Conservation (phyloP, 2,329 filamentous ascomycete species). For the Colletotrichum truncatum region DNA sequence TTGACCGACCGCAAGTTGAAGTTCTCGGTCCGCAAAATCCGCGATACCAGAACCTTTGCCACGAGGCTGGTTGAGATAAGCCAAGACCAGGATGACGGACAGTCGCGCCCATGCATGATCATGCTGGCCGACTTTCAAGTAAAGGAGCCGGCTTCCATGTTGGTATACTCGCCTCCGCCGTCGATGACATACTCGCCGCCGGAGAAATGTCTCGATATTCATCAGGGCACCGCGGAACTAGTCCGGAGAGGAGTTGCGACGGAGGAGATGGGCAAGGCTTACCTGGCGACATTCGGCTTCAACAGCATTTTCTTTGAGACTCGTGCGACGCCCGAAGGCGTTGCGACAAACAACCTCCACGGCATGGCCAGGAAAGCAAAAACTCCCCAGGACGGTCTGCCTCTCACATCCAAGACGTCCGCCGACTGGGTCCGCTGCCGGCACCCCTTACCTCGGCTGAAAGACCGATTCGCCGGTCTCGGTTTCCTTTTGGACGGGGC, state of each 20-base stretch:
- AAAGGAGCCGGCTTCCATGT: conserved; percentile 42
- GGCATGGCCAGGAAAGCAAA: conserved; percentile 50
- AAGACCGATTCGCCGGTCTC: conserved; percentile 47
- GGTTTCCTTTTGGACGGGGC: conserved; percentile 55
- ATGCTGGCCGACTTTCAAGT: conserved; percentile 57
- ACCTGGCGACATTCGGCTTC: conserved; percentile 40
- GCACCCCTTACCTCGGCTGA: conserved; percentile 31
- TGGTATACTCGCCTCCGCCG: conserved; percentile 50
- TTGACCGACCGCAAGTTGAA: conserved; percentile 47
- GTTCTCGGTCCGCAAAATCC: conserved; percentile 45
- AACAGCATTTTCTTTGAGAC: conserved; percentile 43
- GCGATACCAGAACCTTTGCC: conserved; percentile 57
- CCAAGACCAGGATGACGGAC: conserved; percentile 48
- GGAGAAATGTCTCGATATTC: conserved; percentile 35
- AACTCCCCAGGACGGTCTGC: conserved; percentile 39
- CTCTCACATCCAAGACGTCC: conserved; percentile 44
- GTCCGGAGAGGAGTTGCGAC: conserved; percentile 36
- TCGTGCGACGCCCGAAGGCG: conserved; percentile 46
- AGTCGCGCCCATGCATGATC: conserved; percentile 49
- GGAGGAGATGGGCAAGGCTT: conserved; percentile 33
- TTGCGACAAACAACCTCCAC: conserved; percentile 52
- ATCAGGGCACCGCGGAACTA: conserved; percentile 30
- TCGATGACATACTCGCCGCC: conserved; percentile 39
- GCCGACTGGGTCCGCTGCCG: conserved; percentile 52
- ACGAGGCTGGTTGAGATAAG: conserved; percentile 55